Conservation (phyloP, 139 green algal species). For the Edaphochlamys debaryana region DNA sequence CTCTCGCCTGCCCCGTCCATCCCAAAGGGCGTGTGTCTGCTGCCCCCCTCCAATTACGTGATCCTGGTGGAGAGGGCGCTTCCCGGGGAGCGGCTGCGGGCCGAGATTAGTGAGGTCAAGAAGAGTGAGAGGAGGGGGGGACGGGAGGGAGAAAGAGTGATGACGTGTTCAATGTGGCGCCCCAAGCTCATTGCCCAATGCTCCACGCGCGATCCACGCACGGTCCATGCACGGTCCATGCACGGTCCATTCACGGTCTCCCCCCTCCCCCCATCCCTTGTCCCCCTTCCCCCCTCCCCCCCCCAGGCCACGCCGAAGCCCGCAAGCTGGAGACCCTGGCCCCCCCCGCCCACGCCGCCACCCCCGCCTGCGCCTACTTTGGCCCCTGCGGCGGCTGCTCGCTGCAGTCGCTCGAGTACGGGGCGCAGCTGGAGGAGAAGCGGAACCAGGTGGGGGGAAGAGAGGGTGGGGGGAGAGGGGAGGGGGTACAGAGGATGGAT, state of each 20-base stretch:
- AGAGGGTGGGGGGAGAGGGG: neutral
- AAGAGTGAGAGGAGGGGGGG: neutral
- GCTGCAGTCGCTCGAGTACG: conserved; percentile 84
- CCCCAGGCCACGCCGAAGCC: conserved; percentile 56
- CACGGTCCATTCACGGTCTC: no score
- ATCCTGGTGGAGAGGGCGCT: conserved; percentile 77
- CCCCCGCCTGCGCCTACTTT: conserved; percentile 75
- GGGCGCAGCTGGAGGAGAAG: conserved; percentile 79
- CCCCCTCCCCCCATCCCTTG: no score
- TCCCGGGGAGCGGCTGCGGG: conserved; percentile 76
- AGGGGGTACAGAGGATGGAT: neutral
- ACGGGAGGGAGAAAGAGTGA: no score
- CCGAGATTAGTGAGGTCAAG: conserved; percentile 53
- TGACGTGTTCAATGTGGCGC: no score
- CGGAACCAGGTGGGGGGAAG: conserved; percentile 50
- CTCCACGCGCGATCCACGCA: no score
- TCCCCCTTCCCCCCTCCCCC: no score
- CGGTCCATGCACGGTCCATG: no score
- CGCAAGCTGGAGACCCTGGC: conserved; percentile 66
- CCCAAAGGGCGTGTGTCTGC: conserved; percentile 69
- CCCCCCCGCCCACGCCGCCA: conserved; percentile 49
- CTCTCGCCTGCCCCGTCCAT: neutral
- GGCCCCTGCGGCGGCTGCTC: conserved; percentile 84
- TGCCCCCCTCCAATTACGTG: conserved; percentile 61
- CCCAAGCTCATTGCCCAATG: no score